Base-by-base conservation (phyloP, 805 yeast species). In the Helenozyma baotianmanensis region DNA sequence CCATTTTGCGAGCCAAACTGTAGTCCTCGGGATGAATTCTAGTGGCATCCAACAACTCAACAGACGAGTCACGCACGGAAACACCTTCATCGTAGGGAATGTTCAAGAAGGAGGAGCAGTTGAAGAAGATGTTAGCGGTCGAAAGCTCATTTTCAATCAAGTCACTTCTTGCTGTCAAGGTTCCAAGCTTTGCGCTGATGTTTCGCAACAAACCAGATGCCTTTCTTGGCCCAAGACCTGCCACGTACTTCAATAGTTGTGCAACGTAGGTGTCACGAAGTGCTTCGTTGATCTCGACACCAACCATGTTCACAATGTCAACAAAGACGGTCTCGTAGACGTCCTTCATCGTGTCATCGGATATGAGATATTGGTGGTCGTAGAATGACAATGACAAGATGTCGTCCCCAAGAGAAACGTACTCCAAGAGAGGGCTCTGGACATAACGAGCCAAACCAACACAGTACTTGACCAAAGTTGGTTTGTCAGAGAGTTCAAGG, bases 21-120 rank as follows among this genome's bases (percentile, higher is more conserved):
- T 92, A 92, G 62, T 92, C 99, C 60, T 92, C 97, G 6, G 97
- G 97, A 51, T 92, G 99, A 29, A 92, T 88, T 63, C 98, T 76
- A 0, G 98, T 92, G 31, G 92, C 89, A 58, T 92, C 99, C 46
- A 92, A 70, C 26, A 82, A 68, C 51, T 90, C 97, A 22, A 82
- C 74, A 17, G 80, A 78, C n/a, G 76, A 64, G 38, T 78, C 80
- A 29, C 73, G 70, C 10, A 54, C 49, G 23, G 62, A 68, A 27
- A 78, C 67, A 43, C 78, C 71, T 33, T 79, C 75, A 35, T 75
- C 82, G 43, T 67, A 70, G 1, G 87, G 92, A 38, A 92, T 82
- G 50, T 79, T 78, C 52, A 92, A 63, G 65, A 92, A 92, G 14
- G 95, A 82, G 0, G 97, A 84, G 57, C 96, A 86, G 57, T 92